Evolutionary conservation across 2,329 filamentous ascomycete genomes (phyloP).

Genomic region (Paracoccidioides lutzii): DNA sequence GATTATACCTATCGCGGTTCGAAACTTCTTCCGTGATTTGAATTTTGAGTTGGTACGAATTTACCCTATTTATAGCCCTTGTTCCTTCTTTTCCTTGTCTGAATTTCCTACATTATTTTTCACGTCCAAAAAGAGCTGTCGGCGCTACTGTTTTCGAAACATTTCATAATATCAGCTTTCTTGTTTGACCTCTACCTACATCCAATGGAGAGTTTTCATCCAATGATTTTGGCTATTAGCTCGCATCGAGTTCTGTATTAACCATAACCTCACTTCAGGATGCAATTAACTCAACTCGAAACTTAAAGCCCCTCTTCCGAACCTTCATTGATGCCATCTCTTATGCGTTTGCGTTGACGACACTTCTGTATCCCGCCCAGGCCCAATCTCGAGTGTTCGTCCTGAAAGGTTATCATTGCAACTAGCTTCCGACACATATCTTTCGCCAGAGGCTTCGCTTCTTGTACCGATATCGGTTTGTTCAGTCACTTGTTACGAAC

Average conservation of each 20-base stretch:
- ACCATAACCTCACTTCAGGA: background rate
- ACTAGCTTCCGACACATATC: background rate
- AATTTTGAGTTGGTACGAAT: background rate
- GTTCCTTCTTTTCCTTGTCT: background rate
- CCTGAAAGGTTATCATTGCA: background rate
- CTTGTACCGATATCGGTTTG: background rate
- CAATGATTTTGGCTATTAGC: background rate
- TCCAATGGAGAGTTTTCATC: background rate
- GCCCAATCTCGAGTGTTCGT: background rate
- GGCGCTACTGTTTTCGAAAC: background rate
- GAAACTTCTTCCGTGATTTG: background rate
- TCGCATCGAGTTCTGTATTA: conserved; percentile 13
- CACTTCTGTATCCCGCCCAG: background rate
- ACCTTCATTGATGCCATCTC: background rate
- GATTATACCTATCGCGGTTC: background rate
- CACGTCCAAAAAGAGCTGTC: too few relatives aligned
- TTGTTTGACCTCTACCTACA: background rate
- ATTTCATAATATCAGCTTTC: background rate
- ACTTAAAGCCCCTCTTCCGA: background rate
- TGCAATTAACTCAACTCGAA: background rate
- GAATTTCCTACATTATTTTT: background rate
- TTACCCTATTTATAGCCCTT: background rate
- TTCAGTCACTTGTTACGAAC: background rate
- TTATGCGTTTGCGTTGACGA: background rate
- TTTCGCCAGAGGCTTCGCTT: background rate